Evolutionary conservation across 2,329 filamentous ascomycete genomes (phyloP).

Genomic region (Colletotrichum lini): DNA sequence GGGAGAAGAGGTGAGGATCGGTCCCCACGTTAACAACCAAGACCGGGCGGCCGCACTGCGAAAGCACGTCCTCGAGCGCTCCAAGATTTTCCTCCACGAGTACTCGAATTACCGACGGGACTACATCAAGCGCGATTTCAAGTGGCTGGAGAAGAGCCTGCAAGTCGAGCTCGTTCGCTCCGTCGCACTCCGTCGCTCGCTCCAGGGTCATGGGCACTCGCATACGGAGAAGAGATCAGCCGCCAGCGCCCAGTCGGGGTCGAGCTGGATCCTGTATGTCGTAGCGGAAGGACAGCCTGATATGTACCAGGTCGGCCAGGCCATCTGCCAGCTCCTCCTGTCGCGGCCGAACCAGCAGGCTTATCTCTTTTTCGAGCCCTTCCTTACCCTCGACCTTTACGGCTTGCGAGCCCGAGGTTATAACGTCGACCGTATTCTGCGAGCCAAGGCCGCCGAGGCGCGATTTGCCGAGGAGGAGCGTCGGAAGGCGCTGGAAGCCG

Average conservation of each 20-base stretch:
- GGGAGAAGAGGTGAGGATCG: constrained; percentile 82
- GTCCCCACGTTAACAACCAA: constrained; percentile 76
- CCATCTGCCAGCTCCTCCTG: constrained; percentile 85
- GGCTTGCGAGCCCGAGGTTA: constrained; percentile 90
- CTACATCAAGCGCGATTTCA: constrained; percentile 86
- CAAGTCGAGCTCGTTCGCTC: constrained; percentile 83
- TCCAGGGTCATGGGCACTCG: constrained; percentile 78
- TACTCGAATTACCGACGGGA: constrained; percentile 79
- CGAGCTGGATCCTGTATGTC: constrained; percentile 81
- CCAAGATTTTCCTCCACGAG: constrained; percentile 90
- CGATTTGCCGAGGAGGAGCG: constrained; percentile 88
- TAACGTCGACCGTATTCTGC: constrained; percentile 95
- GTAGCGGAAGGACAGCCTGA: constrained; percentile 78
- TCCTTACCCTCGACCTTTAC: constrained; percentile 87
- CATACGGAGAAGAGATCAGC: constrained; percentile 84
- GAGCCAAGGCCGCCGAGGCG: constrained; percentile 88
- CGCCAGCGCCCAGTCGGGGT: constrained; percentile 69
- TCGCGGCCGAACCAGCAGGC: constrained; percentile 89
- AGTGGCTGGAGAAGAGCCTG: constrained; percentile 92
- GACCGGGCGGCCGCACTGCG: constrained; percentile 77
- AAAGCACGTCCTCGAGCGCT: constrained; percentile 88
- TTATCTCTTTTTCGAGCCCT: constrained; percentile 90
- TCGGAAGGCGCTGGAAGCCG: constrained; percentile 80
- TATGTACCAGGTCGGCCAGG: constrained; percentile 92
- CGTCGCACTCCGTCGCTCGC: constrained; percentile 82